Conservation (phyloP, 768 basidiomycete genomes). For the Mycena galericulata region DNA sequence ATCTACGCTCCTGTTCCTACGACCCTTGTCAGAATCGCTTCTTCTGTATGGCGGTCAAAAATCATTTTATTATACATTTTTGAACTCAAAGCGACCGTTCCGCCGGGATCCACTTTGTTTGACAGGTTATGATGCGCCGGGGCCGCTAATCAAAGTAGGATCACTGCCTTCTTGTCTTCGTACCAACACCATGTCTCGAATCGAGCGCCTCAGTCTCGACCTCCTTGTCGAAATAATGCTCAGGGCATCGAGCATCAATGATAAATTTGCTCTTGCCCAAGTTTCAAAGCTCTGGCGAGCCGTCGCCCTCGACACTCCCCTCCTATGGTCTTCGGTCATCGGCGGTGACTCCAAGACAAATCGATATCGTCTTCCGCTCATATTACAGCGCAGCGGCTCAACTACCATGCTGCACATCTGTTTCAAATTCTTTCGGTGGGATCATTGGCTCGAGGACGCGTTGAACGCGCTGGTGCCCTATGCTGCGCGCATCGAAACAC, state of each 20-base stretch:
- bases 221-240: not conserved
- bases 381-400: not conserved
- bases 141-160: too few relatives aligned
- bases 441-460: not conserved
- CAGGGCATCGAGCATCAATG: not conserved
- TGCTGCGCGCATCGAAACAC: not conserved
- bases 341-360: not conserved
- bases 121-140: too few relatives aligned
- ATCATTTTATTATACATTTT: too few relatives aligned
- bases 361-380: not conserved
- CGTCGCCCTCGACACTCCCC: not conserved
- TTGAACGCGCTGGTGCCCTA: not conserved
- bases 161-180: too few relatives aligned
- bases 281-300: constrained; percentile 8
- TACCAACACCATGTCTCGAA: not conserved
- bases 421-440: not conserved
- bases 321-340: constrained; percentile 2
- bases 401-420: not conserved
- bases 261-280: constrained; percentile 5
- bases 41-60: too few relatives aligned
- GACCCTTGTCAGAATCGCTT: too few relatives aligned
- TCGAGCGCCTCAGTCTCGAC: not conserved
- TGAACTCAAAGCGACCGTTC: too few relatives aligned
- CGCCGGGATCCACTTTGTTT: too few relatives aligned
- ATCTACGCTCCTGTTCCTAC: too few relatives aligned